phyloP scores from a whole-genome alignment of 2,329 filamentous ascomycete genomes.

The Zelopaecilomyces penicillatus region DNA sequence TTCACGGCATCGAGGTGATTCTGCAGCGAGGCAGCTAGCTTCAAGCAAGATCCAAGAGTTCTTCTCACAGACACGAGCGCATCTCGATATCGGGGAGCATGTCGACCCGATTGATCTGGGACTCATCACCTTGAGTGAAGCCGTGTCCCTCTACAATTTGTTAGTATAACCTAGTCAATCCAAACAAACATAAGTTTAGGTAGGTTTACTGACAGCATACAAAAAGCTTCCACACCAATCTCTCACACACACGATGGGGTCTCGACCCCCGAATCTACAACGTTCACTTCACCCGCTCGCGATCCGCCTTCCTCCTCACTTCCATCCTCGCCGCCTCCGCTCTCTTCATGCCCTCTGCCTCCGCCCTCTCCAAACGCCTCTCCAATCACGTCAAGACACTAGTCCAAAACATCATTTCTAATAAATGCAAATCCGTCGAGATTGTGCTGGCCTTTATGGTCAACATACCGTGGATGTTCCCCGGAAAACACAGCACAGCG shows the following conservation, averaged over 20 bases:
- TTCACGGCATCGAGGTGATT: slow-evolving; percentile 5
- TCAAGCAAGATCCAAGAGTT: slow-evolving; percentile 47
- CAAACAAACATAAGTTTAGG: background rate
- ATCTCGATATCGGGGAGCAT: slow-evolving; percentile 53
- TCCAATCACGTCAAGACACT: slow-evolving; percentile 56
- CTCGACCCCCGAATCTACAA: slow-evolving; percentile 61
- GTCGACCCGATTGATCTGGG: slow-evolving; percentile 63
- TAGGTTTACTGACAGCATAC: background rate
- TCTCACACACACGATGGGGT: slow-evolving; percentile 67
- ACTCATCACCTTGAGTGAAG: slow-evolving; percentile 57
- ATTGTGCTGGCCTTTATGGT: slow-evolving; percentile 69
- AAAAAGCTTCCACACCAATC: slow-evolving; percentile 56
- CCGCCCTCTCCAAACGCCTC: slow-evolving; percentile 56
- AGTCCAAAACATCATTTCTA: slow-evolving; percentile 51
- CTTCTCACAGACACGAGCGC: slow-evolving; percentile 56
- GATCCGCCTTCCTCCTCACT: slow-evolving; percentile 64
- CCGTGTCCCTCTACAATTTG: slow-evolving; percentile 56
- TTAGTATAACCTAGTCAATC: slow-evolving; percentile 27
- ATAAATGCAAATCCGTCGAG: slow-evolving; percentile 60
- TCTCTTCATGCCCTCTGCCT: slow-evolving; percentile 55
- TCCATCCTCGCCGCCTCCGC: slow-evolving; percentile 62
- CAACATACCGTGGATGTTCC: slow-evolving; percentile 68
- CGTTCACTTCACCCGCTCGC: slow-evolving; percentile 53
- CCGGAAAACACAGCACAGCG: slow-evolving; percentile 58
- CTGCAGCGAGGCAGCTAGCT: slow-evolving; percentile 17